Conservation (phyloP, 805 yeast species). For the Pichia cabralensis region DNA sequence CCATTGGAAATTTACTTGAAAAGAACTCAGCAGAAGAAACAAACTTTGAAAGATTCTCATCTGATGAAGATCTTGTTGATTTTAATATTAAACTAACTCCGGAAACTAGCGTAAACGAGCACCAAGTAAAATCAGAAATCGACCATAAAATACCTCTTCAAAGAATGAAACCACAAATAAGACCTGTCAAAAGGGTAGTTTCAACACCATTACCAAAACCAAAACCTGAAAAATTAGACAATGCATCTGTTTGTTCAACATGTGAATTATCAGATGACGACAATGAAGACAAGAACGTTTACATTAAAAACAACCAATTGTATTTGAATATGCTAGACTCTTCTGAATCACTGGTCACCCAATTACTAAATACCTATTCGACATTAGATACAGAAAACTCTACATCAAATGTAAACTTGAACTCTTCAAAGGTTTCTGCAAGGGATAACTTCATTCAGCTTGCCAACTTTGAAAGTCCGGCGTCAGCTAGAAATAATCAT, state of each 20-base stretch:
- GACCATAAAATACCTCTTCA: no score
- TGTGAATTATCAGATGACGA: background rate
- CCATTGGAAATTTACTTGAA: background rate
- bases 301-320: background rate
- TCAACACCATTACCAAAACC: no score
- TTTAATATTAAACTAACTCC: background rate
- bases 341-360: conserved; percentile 1
- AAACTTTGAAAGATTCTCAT: background rate
- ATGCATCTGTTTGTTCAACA: background rate
- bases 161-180: no score
- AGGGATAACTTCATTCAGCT: no score
- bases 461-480: no score
- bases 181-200: no score
- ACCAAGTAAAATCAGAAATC: no score
- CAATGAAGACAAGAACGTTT: background rate
- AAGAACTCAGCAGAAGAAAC: background rate
- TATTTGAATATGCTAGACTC: conserved; percentile 2
- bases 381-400: background rate
- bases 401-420: no score
- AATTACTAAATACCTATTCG: conserved; percentile 2
- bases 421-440: no score
- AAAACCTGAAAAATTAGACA: background rate
- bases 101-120: no score
- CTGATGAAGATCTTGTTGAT: background rate
- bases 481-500: no score